Evolutionary conservation across 1,284 basidiomycete genomes (phyloP).

Genomic region (Ceratobasidium sp.): DNA sequence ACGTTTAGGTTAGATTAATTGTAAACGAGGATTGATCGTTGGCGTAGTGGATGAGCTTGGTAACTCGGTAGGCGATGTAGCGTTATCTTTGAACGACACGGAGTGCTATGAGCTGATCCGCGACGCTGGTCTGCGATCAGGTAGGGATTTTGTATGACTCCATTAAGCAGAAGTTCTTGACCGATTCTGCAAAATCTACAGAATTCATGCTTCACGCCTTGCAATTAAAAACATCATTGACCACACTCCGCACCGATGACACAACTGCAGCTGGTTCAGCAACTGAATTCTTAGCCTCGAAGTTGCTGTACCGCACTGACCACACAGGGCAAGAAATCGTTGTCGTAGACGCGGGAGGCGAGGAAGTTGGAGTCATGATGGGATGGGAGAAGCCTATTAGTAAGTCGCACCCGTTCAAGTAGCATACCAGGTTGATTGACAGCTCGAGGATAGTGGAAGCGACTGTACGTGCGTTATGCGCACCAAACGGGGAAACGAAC

Average conservation of each 20-base stretch:
- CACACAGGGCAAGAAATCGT: constrained; percentile 85
- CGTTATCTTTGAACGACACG: constrained; percentile 84
- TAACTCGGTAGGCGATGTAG: constrained; percentile 89
- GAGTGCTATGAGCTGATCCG: constrained; percentile 81
- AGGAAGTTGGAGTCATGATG: constrained; percentile 94
- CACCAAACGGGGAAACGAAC: constrained; percentile 59
- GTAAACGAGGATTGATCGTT: background rate
- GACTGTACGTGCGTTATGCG: constrained; percentile 74
- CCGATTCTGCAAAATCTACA: background rate
- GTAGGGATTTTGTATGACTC: constrained; percentile 59
- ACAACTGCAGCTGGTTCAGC: constrained; percentile 80
- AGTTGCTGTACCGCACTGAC: constrained; percentile 79
- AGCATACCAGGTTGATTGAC: background rate
- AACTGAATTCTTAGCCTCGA: constrained; percentile 79
- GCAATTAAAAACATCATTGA: constrained; percentile 60
- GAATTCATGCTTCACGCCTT: constrained; percentile 55
- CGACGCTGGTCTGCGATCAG: constrained; percentile 89
- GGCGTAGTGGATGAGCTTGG: constrained; percentile 79
- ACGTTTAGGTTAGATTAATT: constrained; percentile 51
- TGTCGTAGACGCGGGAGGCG: constrained; percentile 76
- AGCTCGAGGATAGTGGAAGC: constrained; percentile 54
- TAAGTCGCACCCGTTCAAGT: constrained; percentile 55
- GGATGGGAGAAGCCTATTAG: constrained; percentile 91
- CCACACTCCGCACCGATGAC: constrained; percentile 71
- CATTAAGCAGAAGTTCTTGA: background rate